Conservation (phyloP, 352 stramenopile genomes). For the Pythium rishiriense region DNA sequence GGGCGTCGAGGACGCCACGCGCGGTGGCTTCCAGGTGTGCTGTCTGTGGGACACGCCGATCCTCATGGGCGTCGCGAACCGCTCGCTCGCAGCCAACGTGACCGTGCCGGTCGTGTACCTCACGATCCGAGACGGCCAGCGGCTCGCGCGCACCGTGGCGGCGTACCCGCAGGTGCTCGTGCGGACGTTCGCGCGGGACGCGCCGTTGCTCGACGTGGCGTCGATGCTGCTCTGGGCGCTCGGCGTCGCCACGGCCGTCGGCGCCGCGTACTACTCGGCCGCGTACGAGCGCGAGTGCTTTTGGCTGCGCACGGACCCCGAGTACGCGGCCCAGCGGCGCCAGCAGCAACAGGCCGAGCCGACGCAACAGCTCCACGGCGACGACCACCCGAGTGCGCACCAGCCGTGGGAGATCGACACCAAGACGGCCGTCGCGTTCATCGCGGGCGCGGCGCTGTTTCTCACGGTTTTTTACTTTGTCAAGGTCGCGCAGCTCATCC, state of each 20-base stretch:
- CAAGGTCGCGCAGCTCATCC: conserved; percentile 55
- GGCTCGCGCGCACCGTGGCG: conserved; percentile 37
- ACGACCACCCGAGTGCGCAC: conserved; percentile 18
- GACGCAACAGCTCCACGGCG: conserved; percentile 7
- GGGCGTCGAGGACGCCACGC: conserved; percentile 26
- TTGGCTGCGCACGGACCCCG: conserved; percentile 23
- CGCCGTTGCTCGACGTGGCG: conserved; percentile 54
- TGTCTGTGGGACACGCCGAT: conserved; percentile 81
- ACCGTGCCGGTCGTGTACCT: conserved; percentile 69
- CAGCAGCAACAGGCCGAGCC: conserved; percentile 22
- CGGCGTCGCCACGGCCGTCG: conserved; percentile 55
- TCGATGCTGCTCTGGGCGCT: conserved; percentile 66
- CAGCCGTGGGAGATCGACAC: conserved; percentile 67
- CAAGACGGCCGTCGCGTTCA: conserved; percentile 64
- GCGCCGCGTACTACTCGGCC: conserved; percentile 68
- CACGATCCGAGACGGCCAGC: conserved; percentile 57
- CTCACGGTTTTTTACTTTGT: conserved; percentile 76
- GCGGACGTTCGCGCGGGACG: conserved; percentile 45
- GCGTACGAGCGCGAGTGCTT: conserved; percentile 25
- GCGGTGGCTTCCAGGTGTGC: conserved; percentile 53
- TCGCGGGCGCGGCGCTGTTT: conserved; percentile 54
- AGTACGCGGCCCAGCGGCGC: conserved; percentile 23
- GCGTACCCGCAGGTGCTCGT: conserved; percentile 46
- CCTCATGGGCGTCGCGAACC: conserved; percentile 68
- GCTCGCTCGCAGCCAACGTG: conserved; percentile 38